Evolutionary conservation across 2,329 filamentous ascomycete genomes (phyloP), one percentile per base, ranked within the genome.

Genomic region (Neonectria hederae): DNA sequence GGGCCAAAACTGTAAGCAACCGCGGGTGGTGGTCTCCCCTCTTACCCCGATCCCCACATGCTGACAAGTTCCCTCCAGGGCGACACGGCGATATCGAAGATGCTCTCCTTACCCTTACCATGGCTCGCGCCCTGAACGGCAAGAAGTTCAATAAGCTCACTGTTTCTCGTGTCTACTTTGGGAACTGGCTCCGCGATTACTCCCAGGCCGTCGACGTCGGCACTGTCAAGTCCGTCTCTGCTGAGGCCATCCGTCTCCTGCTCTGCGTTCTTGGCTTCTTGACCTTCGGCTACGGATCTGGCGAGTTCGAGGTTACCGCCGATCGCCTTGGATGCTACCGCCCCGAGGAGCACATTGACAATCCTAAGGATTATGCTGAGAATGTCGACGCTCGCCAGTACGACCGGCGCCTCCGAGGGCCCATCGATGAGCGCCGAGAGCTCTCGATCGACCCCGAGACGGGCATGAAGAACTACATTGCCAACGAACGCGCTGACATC

Each of bases 61-160:
- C 48, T 43, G 51, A 53, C 26, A n/a, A 54, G 46, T 66, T 69
- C 21, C 56, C 54, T 32, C 13, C 69, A 90, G 87, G 91, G 91
- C 90, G 92, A 70, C 92, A 95, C 86, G 92, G 92, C 75, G 94
- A 97, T 79, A 97, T 97, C 74, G 94, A 97, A 83, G 94, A 97
- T 83, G 90, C 91, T 35, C 88, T 97, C 59, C 87, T 97, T 63
- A 89, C 87, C 65, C 83, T 97, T 28, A 80, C 89, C 51, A 84
- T 86, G 80, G 84, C 84, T 55, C 81, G 78, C 51, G 82, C 82
- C 71, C 78, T 84, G 65, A 83, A 82, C 69, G 82, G 83, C 71
- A 94, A 94, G 83, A 97, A 94, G 75, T 97, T 97, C 81, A 89
- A 87, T 83, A 96, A 96, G 82, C 87, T 97, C 75, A 91, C 90